Evolutionary conservation across 1,284 basidiomycete genomes (phyloP).

Genomic region (Cystobasidium slooffiae): DNA sequence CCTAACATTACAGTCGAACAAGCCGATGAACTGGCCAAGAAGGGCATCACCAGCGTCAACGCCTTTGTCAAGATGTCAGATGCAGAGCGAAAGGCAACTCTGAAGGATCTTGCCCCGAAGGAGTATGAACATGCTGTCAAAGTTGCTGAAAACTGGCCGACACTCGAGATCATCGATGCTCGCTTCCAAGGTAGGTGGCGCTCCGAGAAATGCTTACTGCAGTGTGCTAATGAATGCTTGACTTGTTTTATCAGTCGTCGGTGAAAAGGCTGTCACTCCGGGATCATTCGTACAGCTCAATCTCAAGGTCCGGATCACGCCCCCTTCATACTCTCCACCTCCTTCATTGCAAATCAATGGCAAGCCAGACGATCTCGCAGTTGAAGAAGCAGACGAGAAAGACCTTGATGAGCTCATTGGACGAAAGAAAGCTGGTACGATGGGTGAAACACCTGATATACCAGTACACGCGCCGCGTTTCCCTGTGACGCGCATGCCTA

Average conservation of each 20-base stretch:
- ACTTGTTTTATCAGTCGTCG: constrained; percentile 71
- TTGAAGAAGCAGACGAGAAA: constrained; percentile 64
- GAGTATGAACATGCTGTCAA: constrained; percentile 66
- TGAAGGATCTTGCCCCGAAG: constrained; percentile 64
- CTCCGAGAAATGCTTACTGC: neutral
- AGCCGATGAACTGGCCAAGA: constrained; percentile 19
- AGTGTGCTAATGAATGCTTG: constrained; percentile 7
- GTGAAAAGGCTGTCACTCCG: constrained; percentile 84
- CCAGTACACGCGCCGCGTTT: constrained; percentile 88
- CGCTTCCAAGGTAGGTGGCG: constrained; percentile 76
- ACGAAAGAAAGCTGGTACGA: constrained; percentile 65
- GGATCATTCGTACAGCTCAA: constrained; percentile 86
- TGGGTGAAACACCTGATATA: constrained; percentile 62
- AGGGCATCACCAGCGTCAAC: constrained; percentile 34
- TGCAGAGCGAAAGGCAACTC: constrained; percentile 60
- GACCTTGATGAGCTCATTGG: constrained; percentile 71
- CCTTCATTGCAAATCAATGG: constrained; percentile 33
- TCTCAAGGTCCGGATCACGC: constrained; percentile 63
- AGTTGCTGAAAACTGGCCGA: constrained; percentile 74
- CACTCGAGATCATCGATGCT: constrained; percentile 79
- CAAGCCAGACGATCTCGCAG: constrained; percentile 50
- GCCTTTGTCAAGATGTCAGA: constrained; percentile 49
- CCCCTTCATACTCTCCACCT: constrained; percentile 16
- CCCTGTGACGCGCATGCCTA: constrained; percentile 79
- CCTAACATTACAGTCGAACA: constrained; percentile 66